Base-by-base conservation (phyloP, 2,329 filamentous ascomycete genomes). In the Aspergillus eucalypticola region DNA sequence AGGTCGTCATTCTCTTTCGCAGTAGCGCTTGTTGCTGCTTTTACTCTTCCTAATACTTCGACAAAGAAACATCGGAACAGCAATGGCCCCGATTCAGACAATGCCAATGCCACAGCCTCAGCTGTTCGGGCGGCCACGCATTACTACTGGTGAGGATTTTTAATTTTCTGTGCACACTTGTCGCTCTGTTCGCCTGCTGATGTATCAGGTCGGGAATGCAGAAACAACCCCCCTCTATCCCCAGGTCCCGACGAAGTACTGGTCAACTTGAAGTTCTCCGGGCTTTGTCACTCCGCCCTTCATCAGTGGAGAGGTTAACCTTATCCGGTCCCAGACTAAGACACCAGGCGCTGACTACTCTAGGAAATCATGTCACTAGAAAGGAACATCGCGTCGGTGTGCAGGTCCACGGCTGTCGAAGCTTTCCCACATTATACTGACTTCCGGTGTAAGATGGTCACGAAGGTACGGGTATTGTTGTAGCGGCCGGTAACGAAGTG, bases 271-370 rank as follows among this genome's bases (percentile, higher is more conserved):
- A 39, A 52, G 11, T 58, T 44, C 25, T 58, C 49, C 15, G 56
- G 56, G 10, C 38, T 58, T 3, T 58, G 56, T 17, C 49, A 58
- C 27, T 52, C 56, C 8, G n/a, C 39, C 19, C 27, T 53, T 53
- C 56, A 58, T 46, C 25, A 49, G 11, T 58, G 49, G 38, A 58
- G 46, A 58, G 56, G 56, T 58, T 15, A 8, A 27, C 8, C n/a
- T 19, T 2, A 6, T 32, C 23, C 15, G 1, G n/a, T 1, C 27
- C 46, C n/a, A 11, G n/a, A 3, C 21, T 8, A 17, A 3, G 3
- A 21, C 11, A 5, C 5, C n/a, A n/a, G 4, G 25, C 13, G 10
- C 8, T 50, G 5, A 50, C 15, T 50, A 13, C 6, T 17, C 17
- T n/a, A 54, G 52, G 39, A 8, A 54, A 41, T 7, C 13, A n/a